Base-by-base conservation (phyloP, 352 stramenopile genomes). In the Phytophthora sp. region DNA sequence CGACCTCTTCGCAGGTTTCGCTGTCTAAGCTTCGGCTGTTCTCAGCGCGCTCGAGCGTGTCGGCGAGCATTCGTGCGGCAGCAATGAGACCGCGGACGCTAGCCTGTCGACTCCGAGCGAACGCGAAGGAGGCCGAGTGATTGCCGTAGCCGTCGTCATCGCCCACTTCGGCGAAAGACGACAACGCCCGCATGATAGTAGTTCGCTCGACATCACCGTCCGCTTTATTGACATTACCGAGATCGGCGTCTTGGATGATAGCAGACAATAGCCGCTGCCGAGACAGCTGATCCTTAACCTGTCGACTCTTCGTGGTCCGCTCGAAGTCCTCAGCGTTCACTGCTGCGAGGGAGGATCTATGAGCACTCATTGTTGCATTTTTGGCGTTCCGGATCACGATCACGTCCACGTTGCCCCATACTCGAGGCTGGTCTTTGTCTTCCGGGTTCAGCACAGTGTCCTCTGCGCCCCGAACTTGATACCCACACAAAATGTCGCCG, bases 401-500 rank as follows among this genome's bases (percentile, higher is more conserved):
- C 41, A 93, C 59, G 61, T 96, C 86, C 1, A 83, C 61, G 2
- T 74, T 75, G 12, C 55, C 33, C 89, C 89, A 97, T 16, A 58
- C 53, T 12, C 79, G 66, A 7, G 42, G 42, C 8, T 58, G 38
- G 12, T 69, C 42, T 65, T 97, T 97, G 20, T 77, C 50, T 6
- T 76, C 42, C 7, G 89, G 88, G 46, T 96, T 97, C n/a, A 96
- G 63, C 1, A 94, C 64, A 0, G 86, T 86, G 11, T 89, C 71
- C 23, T 79, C 73, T 12, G 63, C 61, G 1, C 71, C 81, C 7
- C 70, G 73, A 12, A 77, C 57, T 50, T 95, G 88, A 70, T 87
- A 97, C 0, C 90, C 90, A 26, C 91, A 89, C 24, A 92, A 55
- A 50, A 96, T 85, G 44, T 96, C 88, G 12, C 79, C 74, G 8